Evolutionary conservation across 208 protist species (phyloP), one percentile per base, ranked within the genome.

Genomic region (Acanthamoeba healyi): DNA sequence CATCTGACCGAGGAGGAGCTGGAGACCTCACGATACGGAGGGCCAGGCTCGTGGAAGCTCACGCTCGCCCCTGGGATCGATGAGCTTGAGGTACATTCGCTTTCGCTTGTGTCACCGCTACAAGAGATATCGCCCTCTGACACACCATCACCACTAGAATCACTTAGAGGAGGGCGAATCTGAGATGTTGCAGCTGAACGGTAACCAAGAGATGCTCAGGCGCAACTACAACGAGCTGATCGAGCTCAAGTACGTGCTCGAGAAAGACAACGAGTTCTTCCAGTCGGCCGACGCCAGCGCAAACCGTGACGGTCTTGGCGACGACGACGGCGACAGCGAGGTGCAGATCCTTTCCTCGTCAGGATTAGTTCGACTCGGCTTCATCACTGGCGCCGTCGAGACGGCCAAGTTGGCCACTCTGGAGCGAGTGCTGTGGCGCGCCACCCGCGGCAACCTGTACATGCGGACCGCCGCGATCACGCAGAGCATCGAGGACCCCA

Each of bases 391-490:
- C 79, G 98, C 99, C 32, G 98, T 99, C 67, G 97, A 97, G 12
- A 96, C 96, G 44, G 98, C 98, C 0, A 97, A 97, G 19, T 96
- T 99, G 46, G 77, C 94, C 40, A 96, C 95, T 22, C 98, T 99
- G 93, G 97, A 99, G 96, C 97, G 99, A 26, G 92, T 99, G 2
- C 94, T 99, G 32, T 99, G 98, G 97, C 98, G 99, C 81, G 97
- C 97, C 12, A 99, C 98, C 0, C 97, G 99, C 58, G 99, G 99
- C 92, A 99, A 99, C 97, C 98, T 98, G n/a, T 97, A 99, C 77
- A 95, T 99, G 44, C 96, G 97, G 94, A 97, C 96, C 7, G 96
- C 97, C 61, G 95, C 97, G 58, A 99, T 99, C 87, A 97, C 97
- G 67, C 98, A 97, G 19, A 96, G 97, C 9, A 98, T 99, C 90